Percentiles rank a stretch among this genome's conserved stretches.
phyloP scores from a whole-genome alignment of 805 yeast genomes.

The Lachancea nothofagi region DNA sequence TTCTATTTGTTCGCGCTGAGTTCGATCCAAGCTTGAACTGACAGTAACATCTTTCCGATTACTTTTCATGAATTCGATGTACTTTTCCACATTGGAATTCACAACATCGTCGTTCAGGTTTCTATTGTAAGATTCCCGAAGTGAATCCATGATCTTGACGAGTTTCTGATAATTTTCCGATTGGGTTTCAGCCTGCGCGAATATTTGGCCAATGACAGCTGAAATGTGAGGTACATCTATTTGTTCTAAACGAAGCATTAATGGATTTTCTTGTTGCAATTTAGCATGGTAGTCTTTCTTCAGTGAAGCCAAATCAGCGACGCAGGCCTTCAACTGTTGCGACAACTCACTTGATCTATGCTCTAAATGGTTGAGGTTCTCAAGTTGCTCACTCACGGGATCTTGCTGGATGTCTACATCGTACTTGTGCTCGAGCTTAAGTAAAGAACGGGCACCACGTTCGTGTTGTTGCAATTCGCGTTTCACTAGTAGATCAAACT shows the following conservation, averaged over 20 bases:
- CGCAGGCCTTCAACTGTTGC: conserved; percentile 13
- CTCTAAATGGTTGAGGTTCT: conserved; percentile 3
- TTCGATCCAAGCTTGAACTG: conserved; percentile 21
- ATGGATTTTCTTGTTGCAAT: conserved; percentile 20
- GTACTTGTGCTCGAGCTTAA: conserved; percentile 17
- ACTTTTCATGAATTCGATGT: conserved; percentile 35
- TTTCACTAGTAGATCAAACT: conserved; percentile 23
- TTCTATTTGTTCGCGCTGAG: conserved; percentile 22
- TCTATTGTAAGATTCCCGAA: conserved; percentile 63
- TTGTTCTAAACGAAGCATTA: conserved; percentile 21
- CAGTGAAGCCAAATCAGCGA: conserved; percentile 21
- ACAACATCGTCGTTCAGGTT: conserved; percentile 86
- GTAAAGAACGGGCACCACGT: conserved; percentile 42
- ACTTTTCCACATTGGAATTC: conserved; percentile 58
- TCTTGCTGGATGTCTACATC: conserved; percentile 12
- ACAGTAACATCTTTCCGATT: conserved; percentile 18
- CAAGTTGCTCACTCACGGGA: conserved; percentile 15
- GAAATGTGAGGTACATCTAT: conserved; percentile 13
- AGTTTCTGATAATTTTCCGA: conserved; percentile 23
- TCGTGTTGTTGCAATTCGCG: conserved; percentile 55
- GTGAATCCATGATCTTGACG: conserved; percentile 37
- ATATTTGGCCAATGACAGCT: conserved; percentile 11
- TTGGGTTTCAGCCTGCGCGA: conserved; percentile 18
- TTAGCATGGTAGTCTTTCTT: conserved; percentile 17
- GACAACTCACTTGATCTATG: conserved; percentile 10